These are phyloP conservation scores for Aspergillus saccharolyticus DNA, from an alignment of 495 filamentous ascomycete genomes.

Conservation along the genomic window DNA sequence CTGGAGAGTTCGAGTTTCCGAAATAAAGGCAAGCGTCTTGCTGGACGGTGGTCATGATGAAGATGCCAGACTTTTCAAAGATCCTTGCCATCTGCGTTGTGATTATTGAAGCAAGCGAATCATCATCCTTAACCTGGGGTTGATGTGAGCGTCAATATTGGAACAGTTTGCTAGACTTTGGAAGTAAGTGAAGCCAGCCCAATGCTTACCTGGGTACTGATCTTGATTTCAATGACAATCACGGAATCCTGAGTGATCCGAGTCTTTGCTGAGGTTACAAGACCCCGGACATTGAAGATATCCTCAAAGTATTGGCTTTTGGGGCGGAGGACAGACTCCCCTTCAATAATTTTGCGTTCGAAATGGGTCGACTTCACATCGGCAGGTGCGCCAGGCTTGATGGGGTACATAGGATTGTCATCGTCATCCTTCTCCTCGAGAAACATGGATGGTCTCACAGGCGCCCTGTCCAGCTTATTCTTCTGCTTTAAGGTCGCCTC, in stretches of 20 bases:
- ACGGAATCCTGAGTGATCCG: conserved; percentile 60
- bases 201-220: conserved; percentile 70
- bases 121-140: conserved; percentile 31
- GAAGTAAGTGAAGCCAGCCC: not conserved
- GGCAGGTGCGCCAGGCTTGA: conserved; percentile 8
- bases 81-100: conserved; percentile 64
- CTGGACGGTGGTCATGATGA: conserved; percentile 65
- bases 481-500: conserved; percentile 19
- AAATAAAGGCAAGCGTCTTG: conserved; percentile 74
- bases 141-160: not conserved
- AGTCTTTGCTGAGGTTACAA: conserved; percentile 48
- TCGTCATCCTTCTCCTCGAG: conserved; percentile 25
- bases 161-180: not conserved
- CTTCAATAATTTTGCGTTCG: conserved; percentile 13
- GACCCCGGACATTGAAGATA: conserved; percentile 51
- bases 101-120: conserved; percentile 59
- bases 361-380: conserved; percentile 13
- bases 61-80: conserved; percentile 65
- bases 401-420: conserved; percentile 15
- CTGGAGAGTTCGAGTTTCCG: conserved; percentile 67
- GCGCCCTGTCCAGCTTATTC: conserved; percentile 9
- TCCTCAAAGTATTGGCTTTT: conserved; percentile 57
- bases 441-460: conserved; percentile 23
- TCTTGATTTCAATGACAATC: conserved; percentile 74
- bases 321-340: conserved; percentile 25